Evolutionary conservation across 2,329 filamentous ascomycete species (phyloP).

Genomic region (Celoporthe dispersa): DNA sequence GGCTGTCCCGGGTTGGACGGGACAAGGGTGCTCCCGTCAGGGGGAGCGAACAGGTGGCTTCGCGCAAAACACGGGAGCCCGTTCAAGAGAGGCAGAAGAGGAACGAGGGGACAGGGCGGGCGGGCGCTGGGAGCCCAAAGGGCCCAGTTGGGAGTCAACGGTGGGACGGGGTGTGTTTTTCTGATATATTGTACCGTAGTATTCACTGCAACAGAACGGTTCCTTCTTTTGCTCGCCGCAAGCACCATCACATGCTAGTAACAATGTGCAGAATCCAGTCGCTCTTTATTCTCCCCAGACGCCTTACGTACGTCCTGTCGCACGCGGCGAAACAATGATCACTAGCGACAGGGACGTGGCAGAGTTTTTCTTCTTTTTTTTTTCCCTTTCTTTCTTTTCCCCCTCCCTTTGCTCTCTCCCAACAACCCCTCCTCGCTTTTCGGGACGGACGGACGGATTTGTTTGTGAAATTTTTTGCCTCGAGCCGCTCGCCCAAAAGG

Average conservation of each 20-base stretch:
- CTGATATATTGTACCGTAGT: neutral
- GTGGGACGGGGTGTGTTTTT: neutral
- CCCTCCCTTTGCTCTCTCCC: too few relatives aligned
- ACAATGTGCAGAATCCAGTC: neutral
- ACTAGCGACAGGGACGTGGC: neutral
- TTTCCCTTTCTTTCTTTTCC: neutral
- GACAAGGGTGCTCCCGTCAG: neutral
- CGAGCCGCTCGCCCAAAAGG: neutral
- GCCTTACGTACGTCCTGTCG: slow-evolving; percentile 5
- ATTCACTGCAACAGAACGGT: neutral
- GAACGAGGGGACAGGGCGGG: neutral
- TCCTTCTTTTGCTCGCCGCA: neutral
- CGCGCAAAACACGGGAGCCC: neutral
- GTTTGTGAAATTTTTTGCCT: neutral
- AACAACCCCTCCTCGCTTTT: neutral
- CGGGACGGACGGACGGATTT: neutral
- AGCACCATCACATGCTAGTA: neutral
- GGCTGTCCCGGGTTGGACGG: slow-evolving; percentile 12
- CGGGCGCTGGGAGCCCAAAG: neutral
- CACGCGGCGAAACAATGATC: neutral
- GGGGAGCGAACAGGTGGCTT: slow-evolving; percentile 1
- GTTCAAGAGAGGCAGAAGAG: neutral
- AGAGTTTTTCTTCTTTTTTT: neutral
- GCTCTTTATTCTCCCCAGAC: neutral
- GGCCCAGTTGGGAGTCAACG: slow-evolving; percentile 5